These are phyloP conservation scores for Jaltomata sinuosa DNA, from an alignment of 257 asterid species.

Conservation along the genomic window DNA sequence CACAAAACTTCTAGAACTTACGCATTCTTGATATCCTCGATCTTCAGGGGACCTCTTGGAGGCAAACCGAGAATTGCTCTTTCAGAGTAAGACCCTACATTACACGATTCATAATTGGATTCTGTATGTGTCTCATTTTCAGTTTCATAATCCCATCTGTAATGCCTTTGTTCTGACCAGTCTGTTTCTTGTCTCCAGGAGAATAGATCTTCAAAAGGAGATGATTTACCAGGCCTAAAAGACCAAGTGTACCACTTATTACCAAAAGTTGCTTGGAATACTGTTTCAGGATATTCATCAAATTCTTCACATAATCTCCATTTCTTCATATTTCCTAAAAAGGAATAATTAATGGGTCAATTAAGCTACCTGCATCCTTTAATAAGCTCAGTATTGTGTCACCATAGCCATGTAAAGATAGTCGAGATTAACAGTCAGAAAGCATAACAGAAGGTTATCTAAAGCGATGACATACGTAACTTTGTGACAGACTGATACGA, in stretches of 20 bases:
- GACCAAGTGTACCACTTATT: conserved; percentile 44
- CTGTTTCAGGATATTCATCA: conserved; percentile 34
- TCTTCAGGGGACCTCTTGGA: conserved; percentile 52
- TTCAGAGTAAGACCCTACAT: conserved; percentile 37
- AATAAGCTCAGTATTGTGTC: background rate
- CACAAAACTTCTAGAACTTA: conserved; percentile 28
- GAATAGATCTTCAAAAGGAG: conserved; percentile 24
- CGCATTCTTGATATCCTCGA: conserved; percentile 87
- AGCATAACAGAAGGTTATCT: background rate
- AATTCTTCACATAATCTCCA: conserved; percentile 22
- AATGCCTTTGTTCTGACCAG: conserved; percentile 23
- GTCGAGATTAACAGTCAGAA: background rate
- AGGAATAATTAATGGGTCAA: background rate
- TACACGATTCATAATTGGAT: conserved; percentile 16
- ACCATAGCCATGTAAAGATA: background rate
- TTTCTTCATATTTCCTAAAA: conserved; percentile 44
- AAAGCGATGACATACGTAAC: background rate
- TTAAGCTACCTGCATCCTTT: background rate
- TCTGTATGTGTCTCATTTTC: conserved; percentile 24
- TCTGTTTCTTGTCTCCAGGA: conserved; percentile 30
- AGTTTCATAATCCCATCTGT: conserved; percentile 27
- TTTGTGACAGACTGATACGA: too few species aligned
- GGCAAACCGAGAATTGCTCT: conserved; percentile 74
- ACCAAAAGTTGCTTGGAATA: conserved; percentile 49
- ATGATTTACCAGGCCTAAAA: conserved; percentile 25